Base-by-base conservation (phyloP, 164 flowering plant genomes). In the grape (Vitis vinifera) region DNA sequence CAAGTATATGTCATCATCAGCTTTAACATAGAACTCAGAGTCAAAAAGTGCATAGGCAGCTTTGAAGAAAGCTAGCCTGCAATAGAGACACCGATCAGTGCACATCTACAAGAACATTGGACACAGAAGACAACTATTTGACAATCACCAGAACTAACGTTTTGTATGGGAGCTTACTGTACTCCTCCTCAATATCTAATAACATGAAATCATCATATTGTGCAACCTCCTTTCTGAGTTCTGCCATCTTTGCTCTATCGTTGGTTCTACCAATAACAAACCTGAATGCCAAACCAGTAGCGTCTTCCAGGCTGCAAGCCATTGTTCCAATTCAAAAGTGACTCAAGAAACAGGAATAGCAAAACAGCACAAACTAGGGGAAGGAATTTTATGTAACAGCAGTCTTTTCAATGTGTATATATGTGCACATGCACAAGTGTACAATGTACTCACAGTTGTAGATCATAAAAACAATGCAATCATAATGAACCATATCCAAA, bases 21-120 rank as follows among this genome's bases (percentile, higher is more conserved):
- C 97, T 87, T 94, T 92, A 37, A 92, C 98, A 82, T 92, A 94
- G 69, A 88, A 94, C n/a, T 92, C 97, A 47, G 93, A 79, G 66
- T 94, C 97, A 76, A 70, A 92, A 61, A 89, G 90, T 17, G 84
- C 92, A 86, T 86, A 89, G 2, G 97, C 90, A 68, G 95, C 94
- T 80, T 89, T 92, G 67, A 94, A 94, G 81, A 86, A 94, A 17
- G 94, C 92, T 63, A 94, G 71, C 75, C 97, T 91, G 82, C 47
- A 79, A 71, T 0, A 63, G 8, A 62, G 51, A 63, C 11, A 51
- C 11, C 59, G 47, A 15, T 44, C 53, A 58, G 5, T 52, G 3
- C 29, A 5, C 10, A 11, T 65, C 47, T 14, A 48, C 15, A 67
- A 47, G 64, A 63, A 51, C 5, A 30, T 14, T n/a, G 31, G 11